Conservation (phyloP, 2,329 filamentous ascomycete species). For the Fusarium transvaalense region DNA sequence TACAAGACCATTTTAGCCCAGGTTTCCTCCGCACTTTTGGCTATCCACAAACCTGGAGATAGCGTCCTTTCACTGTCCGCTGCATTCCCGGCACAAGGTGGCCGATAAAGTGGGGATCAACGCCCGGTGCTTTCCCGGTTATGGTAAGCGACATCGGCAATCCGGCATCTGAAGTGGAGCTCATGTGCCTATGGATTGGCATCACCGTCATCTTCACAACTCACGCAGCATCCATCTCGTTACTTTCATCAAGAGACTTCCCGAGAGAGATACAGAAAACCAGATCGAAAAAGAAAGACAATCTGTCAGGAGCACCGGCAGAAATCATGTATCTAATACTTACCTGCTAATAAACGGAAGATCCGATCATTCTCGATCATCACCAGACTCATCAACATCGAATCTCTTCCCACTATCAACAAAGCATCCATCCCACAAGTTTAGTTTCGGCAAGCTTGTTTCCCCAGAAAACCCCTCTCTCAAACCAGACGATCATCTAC, state of each 20-base stretch:
- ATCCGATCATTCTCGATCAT: neutral
- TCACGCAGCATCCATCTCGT: neutral
- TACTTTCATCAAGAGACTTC: neutral
- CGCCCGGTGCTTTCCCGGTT: constrained; percentile 28
- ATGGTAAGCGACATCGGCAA: constrained; percentile 37
- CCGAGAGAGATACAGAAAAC: neutral
- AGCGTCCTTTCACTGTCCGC: constrained; percentile 13
- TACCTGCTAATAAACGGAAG: too few relatives aligned
- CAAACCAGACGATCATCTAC: constrained; percentile 10
- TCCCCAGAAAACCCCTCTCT: constrained; percentile 32
- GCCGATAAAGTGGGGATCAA: constrained; percentile 24
- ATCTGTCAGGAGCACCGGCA: fast-evolving
- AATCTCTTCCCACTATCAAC: constrained; percentile 6
- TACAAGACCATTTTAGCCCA: neutral
- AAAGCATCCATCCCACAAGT: constrained; percentile 18
- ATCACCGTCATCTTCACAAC: constrained; percentile 21
- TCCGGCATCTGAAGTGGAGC: constrained; percentile 40
- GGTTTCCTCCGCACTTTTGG: constrained; percentile 16
- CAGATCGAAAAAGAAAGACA: neutral
- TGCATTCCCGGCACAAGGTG: constrained; percentile 36
- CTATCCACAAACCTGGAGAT: constrained; percentile 25
- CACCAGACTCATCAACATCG: neutral
- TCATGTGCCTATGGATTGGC: constrained; percentile 19
- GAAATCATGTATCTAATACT: neutral
- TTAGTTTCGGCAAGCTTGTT: constrained; percentile 32